These are phyloP conservation scores for Tubosaeta brunneosetosa DNA, from an alignment of 768 basidiomycete genomes.

Conservation along the genomic window DNA sequence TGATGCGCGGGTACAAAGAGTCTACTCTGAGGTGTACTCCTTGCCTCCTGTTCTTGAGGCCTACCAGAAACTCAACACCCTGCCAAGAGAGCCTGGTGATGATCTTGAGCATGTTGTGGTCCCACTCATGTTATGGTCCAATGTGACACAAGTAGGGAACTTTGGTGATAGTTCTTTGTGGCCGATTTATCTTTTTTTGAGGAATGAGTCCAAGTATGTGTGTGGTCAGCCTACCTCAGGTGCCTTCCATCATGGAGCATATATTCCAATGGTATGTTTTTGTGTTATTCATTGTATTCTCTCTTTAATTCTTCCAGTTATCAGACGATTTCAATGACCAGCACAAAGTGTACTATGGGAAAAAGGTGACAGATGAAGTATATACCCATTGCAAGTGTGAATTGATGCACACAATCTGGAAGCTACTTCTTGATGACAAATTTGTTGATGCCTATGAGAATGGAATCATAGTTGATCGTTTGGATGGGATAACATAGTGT, in stretches of 20 bases:
- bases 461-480: neutral
- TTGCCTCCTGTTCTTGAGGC: neutral
- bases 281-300: neutral
- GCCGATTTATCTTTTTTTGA: too few species aligned
- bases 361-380: neutral
- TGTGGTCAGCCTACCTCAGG: neutral
- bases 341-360: neutral
- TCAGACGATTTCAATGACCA: neutral
- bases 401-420: slow-evolving; percentile 9
- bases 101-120: slow-evolving; percentile 12
- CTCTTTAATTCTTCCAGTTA: too few species aligned
- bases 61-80: neutral
- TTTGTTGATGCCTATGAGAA: neutral
- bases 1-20: neutral
- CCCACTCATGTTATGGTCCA: neutral
- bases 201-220: slow-evolving; percentile 8
- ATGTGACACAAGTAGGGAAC: neutral
- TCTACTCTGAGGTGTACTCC: neutral
- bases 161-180: slow-evolving; percentile 8
- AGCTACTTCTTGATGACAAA: too few species aligned
- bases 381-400: slow-evolving; percentile 17
- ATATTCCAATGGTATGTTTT: neutral
- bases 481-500: neutral
- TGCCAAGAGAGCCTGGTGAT: slow-evolving; percentile 7
- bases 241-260: neutral